Evolutionary conservation across 805 yeast species (phyloP).

Genomic region (Grigorovia humatica): DNA sequence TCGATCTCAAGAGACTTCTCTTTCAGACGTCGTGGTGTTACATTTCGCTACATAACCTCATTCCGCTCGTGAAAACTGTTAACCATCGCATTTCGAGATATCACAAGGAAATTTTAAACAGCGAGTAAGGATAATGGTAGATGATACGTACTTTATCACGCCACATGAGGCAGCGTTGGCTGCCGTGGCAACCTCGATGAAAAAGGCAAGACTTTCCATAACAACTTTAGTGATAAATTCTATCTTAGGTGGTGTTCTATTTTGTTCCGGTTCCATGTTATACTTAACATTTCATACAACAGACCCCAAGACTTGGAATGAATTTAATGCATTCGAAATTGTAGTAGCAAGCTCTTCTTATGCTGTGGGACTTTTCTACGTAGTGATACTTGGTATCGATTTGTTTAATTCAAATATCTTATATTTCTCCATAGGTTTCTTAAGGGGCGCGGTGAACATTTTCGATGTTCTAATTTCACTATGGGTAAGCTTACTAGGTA

Average conservation of each 20-base stretch:
- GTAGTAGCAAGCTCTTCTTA: conserved; percentile 32
- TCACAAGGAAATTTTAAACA: too few relatives aligned
- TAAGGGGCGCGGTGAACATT: conserved; percentile 59
- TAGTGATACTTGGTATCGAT: conserved; percentile 66
- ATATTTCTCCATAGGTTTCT: conserved; percentile 57
- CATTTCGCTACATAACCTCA: too few relatives aligned
- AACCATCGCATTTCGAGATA: too few relatives aligned
- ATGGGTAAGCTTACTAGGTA: conserved; percentile 57
- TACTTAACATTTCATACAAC: conserved; percentile 46
- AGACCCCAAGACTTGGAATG: conserved; percentile 32
- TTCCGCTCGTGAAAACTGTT: too few relatives aligned
- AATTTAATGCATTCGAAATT: background rate
- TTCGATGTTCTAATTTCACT: conserved; percentile 56
- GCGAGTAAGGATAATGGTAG: conserved; percentile 20
- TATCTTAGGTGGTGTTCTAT: conserved; percentile 57
- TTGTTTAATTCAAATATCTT: conserved; percentile 65
- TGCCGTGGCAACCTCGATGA: conserved; percentile 78
- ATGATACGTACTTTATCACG: conserved; percentile 50
- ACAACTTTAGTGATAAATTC: conserved; percentile 55
- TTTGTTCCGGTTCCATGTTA: conserved; percentile 66
- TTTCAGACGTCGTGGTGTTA: too few relatives aligned
- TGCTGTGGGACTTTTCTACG: conserved; percentile 67
- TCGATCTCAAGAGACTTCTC: too few relatives aligned
- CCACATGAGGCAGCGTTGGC: conserved; percentile 80
- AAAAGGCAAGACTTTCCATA: conserved; percentile 57